Evolutionary conservation across 352 stramenopile genomes (phyloP), one percentile per base, ranked within the genome.

Genomic region (Pythium plurisporium): DNA sequence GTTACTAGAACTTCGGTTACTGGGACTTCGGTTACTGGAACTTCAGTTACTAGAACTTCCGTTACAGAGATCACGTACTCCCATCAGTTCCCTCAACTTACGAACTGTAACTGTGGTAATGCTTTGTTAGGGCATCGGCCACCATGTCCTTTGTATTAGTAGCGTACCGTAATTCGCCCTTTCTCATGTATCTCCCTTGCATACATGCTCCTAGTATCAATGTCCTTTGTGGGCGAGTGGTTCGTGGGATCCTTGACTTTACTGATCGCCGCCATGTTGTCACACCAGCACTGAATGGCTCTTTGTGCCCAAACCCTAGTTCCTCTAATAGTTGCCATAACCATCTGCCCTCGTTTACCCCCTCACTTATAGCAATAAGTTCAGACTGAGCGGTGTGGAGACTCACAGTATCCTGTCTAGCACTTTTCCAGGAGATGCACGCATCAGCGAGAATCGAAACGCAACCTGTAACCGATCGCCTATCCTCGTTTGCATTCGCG

Each of bases 381-480:
- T 54, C 33, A 4, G 46, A 6, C 38, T 44, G 12, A 10, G 33
- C 46, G 5, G 30, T 54, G 5, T 17, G 27, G 10, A 54, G 22
- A 5, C 15, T 30, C 20, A 43, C 46, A 1, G 33, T 30, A 23
- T 17, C 46, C 29, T 58, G 56, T 30, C 50, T 46, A 6, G n/a
- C 41, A 33, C 46, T 64, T 36, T 17, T 27, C 56, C 56, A 64
- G 19, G 42, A 64, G 10, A 64, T 38, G 33, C 56, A 37, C 3
- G 31, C 20, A 5, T 37, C 56, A 52, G 56, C 56, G 30, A 36
- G 30, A n/a, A 64, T 50, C 38, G 25, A 45, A 22, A 64, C 33
- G 34, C 58, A 64, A 12, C 56, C 56, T 6, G 34, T 64, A 23
- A 58, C 40, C 6, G 38, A 64, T 64, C 42, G 55, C 30, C 46